Evolutionary conservation across 75 land plant species (phyloP), one percentile per base, ranked within the genome.

Genomic region (Picea glauca): DNA sequence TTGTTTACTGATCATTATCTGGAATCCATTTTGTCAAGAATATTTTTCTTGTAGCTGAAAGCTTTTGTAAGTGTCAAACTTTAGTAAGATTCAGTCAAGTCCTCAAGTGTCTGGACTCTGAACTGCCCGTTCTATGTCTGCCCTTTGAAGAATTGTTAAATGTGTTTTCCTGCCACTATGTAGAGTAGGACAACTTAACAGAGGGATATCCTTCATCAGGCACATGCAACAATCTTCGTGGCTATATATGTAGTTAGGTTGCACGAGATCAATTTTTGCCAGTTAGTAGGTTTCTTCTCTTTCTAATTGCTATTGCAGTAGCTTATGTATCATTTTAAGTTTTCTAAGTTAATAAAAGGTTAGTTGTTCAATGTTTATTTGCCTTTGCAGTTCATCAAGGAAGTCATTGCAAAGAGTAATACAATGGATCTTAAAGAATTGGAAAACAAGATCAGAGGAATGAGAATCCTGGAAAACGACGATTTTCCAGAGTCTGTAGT

Each of bases 401-500:
- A 82, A 66, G 82, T 89, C 58, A 59, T 89, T 68, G 78, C 91
- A 38, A 21, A 86, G 64, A 81, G 81, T 61, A 89, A 88, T 43
- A 85, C 82, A 67, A 83, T 57, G 40, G 91, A 93, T 78, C 80
- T 82, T 79, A 86, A 79, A 5, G 74, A 87, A 58, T 74, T 97
- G 79, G 86, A 91, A 80, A 76, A 86, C 60, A 95, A 90, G 65
- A 77, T 95, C 65, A 83, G 81, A 58, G 84, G 81, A 62, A 93
- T 93, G 98, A 90, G 98, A 81, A 88, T 97, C 17, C 80, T 97
- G 72, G 98, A 93, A 76, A 97, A 97, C 78, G 78, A 88, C 58
- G 94, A 87, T 33, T 74, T 88, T 68, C 93, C 98, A 20, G 85
- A 80, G 17, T 81, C 90, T 57, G 82, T 87, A 38, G 76, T 58